phyloP scores from a whole-genome alignment of 1,284 basidiomycete genomes.

The Exobasidium cylindrosporum region DNA sequence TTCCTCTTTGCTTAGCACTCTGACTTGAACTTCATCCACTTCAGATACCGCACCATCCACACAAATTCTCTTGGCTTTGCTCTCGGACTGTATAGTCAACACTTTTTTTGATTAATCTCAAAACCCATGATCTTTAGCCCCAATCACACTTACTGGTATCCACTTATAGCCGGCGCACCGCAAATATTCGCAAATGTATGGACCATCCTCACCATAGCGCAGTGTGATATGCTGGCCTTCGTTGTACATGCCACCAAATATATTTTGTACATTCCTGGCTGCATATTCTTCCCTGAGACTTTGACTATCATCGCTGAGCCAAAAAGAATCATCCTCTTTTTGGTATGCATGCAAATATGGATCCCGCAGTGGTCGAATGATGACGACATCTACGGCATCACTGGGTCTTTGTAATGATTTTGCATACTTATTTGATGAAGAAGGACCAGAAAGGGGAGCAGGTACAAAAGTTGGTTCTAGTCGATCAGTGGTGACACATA shows the following conservation, averaged over 20 bases:
- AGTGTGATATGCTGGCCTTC: slow-evolving; percentile 37
- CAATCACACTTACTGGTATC: slow-evolving; percentile 51
- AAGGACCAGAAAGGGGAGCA: slow-evolving; percentile 61
- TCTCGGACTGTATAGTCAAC: background rate
- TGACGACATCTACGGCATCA: slow-evolving; percentile 68
- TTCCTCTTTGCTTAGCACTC: slow-evolving; percentile 12
- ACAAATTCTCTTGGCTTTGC: slow-evolving; percentile 8
- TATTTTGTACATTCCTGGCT: slow-evolving; percentile 16
- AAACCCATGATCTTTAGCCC: too few relatives aligned
- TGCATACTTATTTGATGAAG: background rate
- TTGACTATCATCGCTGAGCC: background rate
- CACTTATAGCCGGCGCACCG: slow-evolving; percentile 79
- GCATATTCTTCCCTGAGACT: background rate
- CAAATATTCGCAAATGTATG: slow-evolving; percentile 72
- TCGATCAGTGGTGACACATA: slow-evolving; percentile 75
- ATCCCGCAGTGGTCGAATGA: slow-evolving; percentile 76
- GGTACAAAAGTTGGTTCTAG: slow-evolving; percentile 78
- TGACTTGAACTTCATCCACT: background rate
- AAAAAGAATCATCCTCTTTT: background rate
- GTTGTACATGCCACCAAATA: slow-evolving; percentile 40
- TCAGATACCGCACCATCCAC: slow-evolving; percentile 12
- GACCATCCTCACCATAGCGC: slow-evolving; percentile 58
- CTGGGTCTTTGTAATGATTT: slow-evolving; percentile 27
- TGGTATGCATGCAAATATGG: slow-evolving; percentile 54
- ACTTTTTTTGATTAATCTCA: too few relatives aligned